These are phyloP conservation scores for Naganishia onofrii DNA, from an alignment of 768 basidiomycete species.

Conservation along the genomic window DNA sequence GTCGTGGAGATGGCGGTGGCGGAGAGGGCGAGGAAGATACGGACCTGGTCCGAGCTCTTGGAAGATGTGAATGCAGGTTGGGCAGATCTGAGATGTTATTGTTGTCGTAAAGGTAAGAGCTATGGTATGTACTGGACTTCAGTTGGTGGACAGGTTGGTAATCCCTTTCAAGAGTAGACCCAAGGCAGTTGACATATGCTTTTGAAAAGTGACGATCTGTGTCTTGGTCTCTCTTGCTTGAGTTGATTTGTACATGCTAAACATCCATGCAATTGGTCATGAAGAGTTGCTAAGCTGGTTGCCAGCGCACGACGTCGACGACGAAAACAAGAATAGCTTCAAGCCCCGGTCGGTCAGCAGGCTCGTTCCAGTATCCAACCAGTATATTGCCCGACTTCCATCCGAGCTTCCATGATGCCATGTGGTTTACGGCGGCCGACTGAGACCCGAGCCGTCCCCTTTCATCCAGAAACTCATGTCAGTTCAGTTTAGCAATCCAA, in stretches of 20 bases:
- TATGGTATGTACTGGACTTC: neutral
- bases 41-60: slow-evolving; percentile 11
- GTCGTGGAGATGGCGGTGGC: neutral
- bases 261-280: neutral
- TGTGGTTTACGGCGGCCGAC: no score
- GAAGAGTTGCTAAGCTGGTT: neutral
- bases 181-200: neutral
- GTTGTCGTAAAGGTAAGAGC: neutral
- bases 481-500: no score
- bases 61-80: slow-evolving; percentile 17
- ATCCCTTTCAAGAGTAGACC: neutral
- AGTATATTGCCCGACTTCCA: no score
- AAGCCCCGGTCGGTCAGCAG: neutral
- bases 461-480: no score
- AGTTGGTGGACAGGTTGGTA: neutral
- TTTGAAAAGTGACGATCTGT: no score
- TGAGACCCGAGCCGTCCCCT: no score
- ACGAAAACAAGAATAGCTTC: neutral
- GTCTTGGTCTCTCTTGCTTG: no score
- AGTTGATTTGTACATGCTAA: neutral
- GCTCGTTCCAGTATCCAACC: no score
- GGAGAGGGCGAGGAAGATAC: slow-evolving; percentile 18
- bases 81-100: neutral
- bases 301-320: neutral
- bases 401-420: no score